Evolutionary conservation across 108 stramenopile species (phyloP).

Genomic region (Thalassiosira profunda): DNA sequence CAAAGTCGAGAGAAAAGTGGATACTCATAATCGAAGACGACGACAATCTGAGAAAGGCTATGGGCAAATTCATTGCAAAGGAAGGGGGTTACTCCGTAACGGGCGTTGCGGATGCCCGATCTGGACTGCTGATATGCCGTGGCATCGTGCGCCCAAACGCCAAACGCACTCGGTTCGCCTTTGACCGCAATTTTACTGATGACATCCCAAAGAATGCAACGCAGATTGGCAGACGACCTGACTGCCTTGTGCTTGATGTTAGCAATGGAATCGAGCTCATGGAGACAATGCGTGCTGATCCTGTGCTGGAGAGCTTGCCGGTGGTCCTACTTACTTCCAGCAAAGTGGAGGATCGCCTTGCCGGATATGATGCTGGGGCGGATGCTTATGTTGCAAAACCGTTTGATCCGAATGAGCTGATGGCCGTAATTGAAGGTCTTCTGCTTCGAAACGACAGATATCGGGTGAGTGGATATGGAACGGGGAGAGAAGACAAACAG

Average conservation of each 20-base stretch:
- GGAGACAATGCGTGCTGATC: slow-evolving; percentile 58
- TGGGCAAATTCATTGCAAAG: slow-evolving; percentile 68
- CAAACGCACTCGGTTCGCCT: slow-evolving; percentile 15
- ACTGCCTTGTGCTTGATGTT: slow-evolving; percentile 42
- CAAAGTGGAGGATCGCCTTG: slow-evolving; percentile 75
- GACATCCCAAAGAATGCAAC: neutral
- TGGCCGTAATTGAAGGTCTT: slow-evolving; percentile 73
- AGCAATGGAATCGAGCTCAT: slow-evolving; percentile 80
- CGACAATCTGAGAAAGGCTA: slow-evolving; percentile 64
- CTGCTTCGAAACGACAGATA: slow-evolving; percentile 37
- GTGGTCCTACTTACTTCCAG: slow-evolving; percentile 84
- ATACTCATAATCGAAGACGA: slow-evolving; percentile 85
- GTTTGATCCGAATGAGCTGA: slow-evolving; percentile 86
- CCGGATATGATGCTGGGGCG: slow-evolving; percentile 81
- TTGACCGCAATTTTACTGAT: slow-evolving; percentile 11
- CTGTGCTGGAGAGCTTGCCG: slow-evolving; percentile 53
- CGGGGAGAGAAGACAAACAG: slow-evolving; percentile 2
- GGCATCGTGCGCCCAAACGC: slow-evolving; percentile 23
- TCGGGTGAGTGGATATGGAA: too few relatives aligned
- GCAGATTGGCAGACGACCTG: slow-evolving; percentile 8
- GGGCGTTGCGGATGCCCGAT: slow-evolving; percentile 65
- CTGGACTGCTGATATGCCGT: slow-evolving; percentile 56
- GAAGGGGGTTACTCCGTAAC: slow-evolving; percentile 80
- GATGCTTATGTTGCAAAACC: slow-evolving; percentile 92
- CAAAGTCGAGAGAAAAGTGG: slow-evolving; percentile 12